Percentiles rank a stretch among this genome's conserved stretches.
These are phyloP conservation scores for Venturia oleaginea DNA, from an alignment of 2,329 filamentous ascomycete species.

Conservation along the genomic window DNA sequence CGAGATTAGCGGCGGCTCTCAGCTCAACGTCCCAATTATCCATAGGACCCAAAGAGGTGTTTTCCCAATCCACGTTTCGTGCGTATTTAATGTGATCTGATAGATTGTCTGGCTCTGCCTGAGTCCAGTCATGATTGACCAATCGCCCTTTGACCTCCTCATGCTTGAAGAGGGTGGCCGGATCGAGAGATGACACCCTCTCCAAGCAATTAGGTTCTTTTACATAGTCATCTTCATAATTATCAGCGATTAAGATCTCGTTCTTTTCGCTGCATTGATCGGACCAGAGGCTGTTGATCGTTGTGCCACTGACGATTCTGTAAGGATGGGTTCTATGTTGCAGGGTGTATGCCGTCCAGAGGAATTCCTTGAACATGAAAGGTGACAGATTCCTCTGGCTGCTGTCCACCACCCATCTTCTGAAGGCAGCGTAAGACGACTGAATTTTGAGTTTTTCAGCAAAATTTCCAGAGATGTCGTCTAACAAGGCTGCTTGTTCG, in stretches of 20 bases:
- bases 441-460: not conserved
- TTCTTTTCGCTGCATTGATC: not conserved
- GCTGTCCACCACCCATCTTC: not conserved
- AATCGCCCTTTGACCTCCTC: not conserved
- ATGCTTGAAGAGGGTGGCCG: not conserved
- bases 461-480: not conserved
- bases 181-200: not conserved
- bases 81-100: not conserved
- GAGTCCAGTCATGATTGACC: conserved; percentile 2
- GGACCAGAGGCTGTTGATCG: not conserved
- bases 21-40: conserved; percentile 1
- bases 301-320: not conserved
- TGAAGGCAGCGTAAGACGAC: not conserved
- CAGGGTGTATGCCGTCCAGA: conserved; percentile 5
- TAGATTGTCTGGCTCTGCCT: not conserved
- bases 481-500: not conserved
- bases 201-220: not conserved
- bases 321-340: not conserved
- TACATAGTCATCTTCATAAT: not conserved
- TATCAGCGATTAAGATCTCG: not conserved
- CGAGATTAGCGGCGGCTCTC: conserved; percentile 1
- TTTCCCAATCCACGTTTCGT: conserved; percentile 3
- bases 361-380: not conserved
- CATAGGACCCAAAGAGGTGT: conserved; percentile 3
- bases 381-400: not conserved